Evolutionary conservation across 345 rosid genomes (phyloP).

Genomic region (Hibiscus syriacus): DNA sequence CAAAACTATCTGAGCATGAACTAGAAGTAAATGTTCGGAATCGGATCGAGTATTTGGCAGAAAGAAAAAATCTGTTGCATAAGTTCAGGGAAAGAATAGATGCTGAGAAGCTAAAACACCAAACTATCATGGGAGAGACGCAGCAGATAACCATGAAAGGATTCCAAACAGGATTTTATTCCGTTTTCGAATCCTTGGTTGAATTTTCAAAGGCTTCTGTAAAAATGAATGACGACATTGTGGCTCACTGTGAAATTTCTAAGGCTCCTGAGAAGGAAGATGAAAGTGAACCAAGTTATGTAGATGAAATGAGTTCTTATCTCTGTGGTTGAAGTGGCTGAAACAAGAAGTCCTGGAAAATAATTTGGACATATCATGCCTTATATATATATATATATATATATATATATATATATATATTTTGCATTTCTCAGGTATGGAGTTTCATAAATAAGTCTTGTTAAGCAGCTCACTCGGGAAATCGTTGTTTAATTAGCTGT

Average conservation of each 20-base stretch:
- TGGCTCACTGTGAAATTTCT: conserved; percentile 14
- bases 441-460: neutral
- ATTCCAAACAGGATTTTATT: conserved; percentile 30
- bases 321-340: conserved; percentile 2
- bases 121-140: conserved; percentile 23
- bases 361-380: neutral
- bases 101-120: conserved; percentile 31
- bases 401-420: no score
- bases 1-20: conserved; percentile 17
- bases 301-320: conserved; percentile 7
- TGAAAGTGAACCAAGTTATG: conserved; percentile 7
- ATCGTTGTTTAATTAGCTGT: neutral
- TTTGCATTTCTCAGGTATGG: neutral
- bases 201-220: conserved; percentile 30
- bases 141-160: conserved; percentile 23
- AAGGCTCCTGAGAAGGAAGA: conserved; percentile 2
- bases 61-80: conserved; percentile 23
- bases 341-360: neutral
- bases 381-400: no score
- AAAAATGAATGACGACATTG: conserved; percentile 29
- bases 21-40: conserved; percentile 13
- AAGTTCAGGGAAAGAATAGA: conserved; percentile 22
- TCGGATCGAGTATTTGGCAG: conserved; percentile 20
- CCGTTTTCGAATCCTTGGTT: conserved; percentile 26
- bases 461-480: neutral